phyloP scores from a whole-genome alignment of 2,329 filamentous ascomycete species.

The Harringtonia aguacate region DNA sequence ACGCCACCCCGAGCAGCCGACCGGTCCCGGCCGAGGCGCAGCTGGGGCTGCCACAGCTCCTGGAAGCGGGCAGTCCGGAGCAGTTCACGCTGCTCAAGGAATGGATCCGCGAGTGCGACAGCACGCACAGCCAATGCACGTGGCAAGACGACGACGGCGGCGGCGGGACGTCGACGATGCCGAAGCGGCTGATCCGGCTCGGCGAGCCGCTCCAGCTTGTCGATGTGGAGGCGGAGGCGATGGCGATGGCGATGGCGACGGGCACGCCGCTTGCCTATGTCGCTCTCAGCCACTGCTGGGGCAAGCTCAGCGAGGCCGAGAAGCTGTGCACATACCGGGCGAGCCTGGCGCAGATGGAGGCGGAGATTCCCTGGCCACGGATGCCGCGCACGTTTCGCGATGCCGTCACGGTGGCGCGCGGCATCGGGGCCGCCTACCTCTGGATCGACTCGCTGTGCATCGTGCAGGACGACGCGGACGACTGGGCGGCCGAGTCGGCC shows the following conservation, averaged over 20 bases:
- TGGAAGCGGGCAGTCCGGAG: neutral
- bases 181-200: neutral
- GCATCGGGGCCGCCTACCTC: neutral
- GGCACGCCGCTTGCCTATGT: neutral
- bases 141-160: neutral
- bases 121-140: neutral
- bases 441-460: constrained; percentile 15
- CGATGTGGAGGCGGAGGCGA: no score
- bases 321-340: neutral
- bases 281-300: constrained; percentile 3
- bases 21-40: neutral
- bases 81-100: neutral
- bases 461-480: constrained; percentile 11
- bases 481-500: constrained; percentile 14
- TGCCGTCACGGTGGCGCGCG: neutral
- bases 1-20: neutral
- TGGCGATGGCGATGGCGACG: no score
- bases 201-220: neutral
- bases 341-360: neutral
- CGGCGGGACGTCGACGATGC: neutral
- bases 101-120: neutral
- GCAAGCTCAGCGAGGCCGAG: neutral
- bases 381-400: constrained; percentile 3
- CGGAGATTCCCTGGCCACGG: neutral
- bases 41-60: neutral